A percentile compares a stretch with the other conserved stretches of the same genome.
phyloP scores from a whole-genome alignment of 129 eudicot genomes.

The Flaveria ramosissima region DNA sequence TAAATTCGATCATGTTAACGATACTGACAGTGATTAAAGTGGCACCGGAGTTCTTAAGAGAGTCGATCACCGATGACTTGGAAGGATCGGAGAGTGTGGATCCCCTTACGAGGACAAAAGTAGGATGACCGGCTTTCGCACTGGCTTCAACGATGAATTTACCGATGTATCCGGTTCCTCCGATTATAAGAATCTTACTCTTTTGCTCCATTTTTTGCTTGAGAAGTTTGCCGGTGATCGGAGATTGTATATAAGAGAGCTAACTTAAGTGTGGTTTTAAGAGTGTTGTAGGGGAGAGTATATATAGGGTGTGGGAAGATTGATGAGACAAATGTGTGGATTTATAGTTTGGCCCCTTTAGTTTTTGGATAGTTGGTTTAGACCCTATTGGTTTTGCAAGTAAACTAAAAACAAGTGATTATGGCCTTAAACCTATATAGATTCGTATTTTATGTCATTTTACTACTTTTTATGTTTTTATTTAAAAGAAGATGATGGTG shows the following conservation, averaged over 20 bases:
- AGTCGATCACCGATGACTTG: constrained; percentile 35
- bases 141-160: constrained; percentile 48
- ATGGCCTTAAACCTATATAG: too few species aligned
- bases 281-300: neutral
- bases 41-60: constrained; percentile 44
- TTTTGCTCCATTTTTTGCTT: constrained; percentile 35
- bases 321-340: neutral
- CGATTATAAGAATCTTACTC: constrained; percentile 49
- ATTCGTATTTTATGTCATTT: too few species aligned
- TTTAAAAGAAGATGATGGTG: too few species aligned
- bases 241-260: too few species aligned
- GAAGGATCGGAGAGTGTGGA: constrained; percentile 44
- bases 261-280: constrained; percentile 4
- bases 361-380: neutral
- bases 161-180: constrained; percentile 57
- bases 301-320: neutral
- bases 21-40: constrained; percentile 38
- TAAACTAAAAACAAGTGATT: neutral
- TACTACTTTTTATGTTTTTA: too few species aligned
- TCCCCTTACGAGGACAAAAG: constrained; percentile 45
- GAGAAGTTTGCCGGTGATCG: constrained; percentile 7
- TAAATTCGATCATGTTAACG: too few species aligned
- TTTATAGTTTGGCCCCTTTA: neutral
- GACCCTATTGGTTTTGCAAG: neutral
- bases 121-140: constrained; percentile 48